phyloP scores from a whole-genome alignment of 768 basidiomycete genomes.

The Leucocoprinus leucothites region DNA sequence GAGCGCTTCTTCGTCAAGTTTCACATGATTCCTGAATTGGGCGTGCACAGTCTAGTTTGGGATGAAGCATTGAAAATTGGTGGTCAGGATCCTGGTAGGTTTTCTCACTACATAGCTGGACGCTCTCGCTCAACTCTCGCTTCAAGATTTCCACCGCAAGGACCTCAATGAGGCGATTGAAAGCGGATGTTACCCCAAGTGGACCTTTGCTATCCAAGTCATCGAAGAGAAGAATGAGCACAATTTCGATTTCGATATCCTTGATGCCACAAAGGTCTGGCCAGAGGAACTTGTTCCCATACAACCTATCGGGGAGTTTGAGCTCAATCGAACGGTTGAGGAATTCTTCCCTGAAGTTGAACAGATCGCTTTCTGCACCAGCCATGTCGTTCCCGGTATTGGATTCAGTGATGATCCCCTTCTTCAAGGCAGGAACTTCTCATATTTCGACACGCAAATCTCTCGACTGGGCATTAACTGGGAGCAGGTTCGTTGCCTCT shows the following conservation, averaged over 20 bases:
- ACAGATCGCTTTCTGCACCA: conserved; percentile 87
- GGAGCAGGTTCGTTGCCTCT: conserved; percentile 45
- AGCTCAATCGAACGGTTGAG: conserved; percentile 57
- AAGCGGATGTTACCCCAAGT: conserved; percentile 67
- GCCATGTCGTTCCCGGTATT: conserved; percentile 64
- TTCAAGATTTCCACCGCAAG: conserved; percentile 79
- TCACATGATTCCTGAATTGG: conserved; percentile 78
- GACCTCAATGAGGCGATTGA: conserved; percentile 84
- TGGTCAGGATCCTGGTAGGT: conserved; percentile 76
- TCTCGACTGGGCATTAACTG: conserved; percentile 80
- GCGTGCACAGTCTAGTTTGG: conserved; percentile 83
- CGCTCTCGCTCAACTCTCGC: too few relatives aligned
- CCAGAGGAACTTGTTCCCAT: conserved; percentile 80
- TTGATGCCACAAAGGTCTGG: conserved; percentile 86
- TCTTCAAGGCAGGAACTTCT: conserved; percentile 83
- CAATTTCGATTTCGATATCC: conserved; percentile 83
- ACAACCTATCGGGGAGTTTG: conserved; percentile 72
- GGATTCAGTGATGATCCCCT: conserved; percentile 77
- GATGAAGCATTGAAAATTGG: conserved; percentile 84
- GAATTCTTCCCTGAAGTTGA: conserved; percentile 88
- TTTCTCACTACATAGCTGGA: too few relatives aligned
- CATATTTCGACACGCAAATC: conserved; percentile 85
- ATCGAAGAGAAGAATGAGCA: conserved; percentile 72
- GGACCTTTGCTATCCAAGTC: conserved; percentile 74
- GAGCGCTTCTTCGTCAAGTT: conserved; percentile 86